Evolutionary conservation across 2,329 filamentous ascomycete genomes (phyloP).

Genomic region (Leptographium wingfieldii): DNA sequence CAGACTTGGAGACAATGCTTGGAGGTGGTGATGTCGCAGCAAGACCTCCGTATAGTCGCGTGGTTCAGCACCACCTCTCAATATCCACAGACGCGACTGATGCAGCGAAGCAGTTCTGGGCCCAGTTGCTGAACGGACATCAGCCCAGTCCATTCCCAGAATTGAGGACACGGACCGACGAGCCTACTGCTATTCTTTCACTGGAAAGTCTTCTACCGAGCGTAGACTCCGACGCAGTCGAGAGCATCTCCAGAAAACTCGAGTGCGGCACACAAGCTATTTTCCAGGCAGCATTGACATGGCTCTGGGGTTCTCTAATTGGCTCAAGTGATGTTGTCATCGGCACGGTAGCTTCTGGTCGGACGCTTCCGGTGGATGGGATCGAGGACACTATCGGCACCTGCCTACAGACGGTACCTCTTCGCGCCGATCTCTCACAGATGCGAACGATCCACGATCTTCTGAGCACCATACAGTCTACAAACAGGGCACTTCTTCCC

Average conservation of each 20-base stretch:
- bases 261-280: constrained; percentile 54
- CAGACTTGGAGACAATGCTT: constrained; percentile 49
- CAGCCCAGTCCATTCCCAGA: constrained; percentile 44
- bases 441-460: constrained; percentile 45
- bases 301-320: constrained; percentile 52
- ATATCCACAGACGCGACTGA: constrained; percentile 18
- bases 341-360: constrained; percentile 71
- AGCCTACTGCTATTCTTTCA: constrained; percentile 11
- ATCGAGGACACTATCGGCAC: constrained; percentile 70
- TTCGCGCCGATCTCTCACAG: constrained; percentile 47
- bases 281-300: constrained; percentile 60
- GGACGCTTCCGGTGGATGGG: constrained; percentile 55
- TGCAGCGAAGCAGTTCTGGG: constrained; percentile 53
- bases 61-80: constrained; percentile 38
- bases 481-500: constrained; percentile 52
- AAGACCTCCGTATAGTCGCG: constrained; percentile 46
- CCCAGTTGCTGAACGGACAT: constrained; percentile 46
- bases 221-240: constrained; percentile 21
- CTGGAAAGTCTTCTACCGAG: constrained; percentile 17
- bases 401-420: constrained; percentile 63
- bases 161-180: constrained; percentile 27
- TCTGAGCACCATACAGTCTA: constrained; percentile 47
- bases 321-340: constrained; percentile 57
- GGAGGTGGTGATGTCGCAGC: constrained; percentile 13
- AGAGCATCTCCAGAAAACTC: constrained; percentile 23